Percentiles rank a stretch among this genome's conserved stretches.
These are phyloP conservation scores for Xylariaceae sp. DNA, from an alignment of 2,329 filamentous ascomycete species.

Conservation along the genomic window DNA sequence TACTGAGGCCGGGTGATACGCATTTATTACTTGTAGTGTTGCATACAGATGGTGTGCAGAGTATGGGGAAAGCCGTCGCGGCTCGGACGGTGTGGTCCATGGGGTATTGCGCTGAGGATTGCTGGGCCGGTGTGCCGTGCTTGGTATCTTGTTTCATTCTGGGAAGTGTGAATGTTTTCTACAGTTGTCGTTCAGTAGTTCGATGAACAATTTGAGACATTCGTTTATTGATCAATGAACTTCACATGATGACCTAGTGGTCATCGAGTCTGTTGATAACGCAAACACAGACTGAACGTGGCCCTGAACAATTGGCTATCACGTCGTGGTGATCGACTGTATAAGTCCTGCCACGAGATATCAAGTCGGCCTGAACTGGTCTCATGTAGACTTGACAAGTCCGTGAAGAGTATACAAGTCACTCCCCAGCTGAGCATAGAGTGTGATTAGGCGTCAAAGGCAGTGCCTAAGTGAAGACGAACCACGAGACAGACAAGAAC, in stretches of 20 bases:
- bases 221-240: too few relatives aligned
- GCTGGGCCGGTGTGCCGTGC: neutral
- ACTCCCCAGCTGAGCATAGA: neutral
- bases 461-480: neutral
- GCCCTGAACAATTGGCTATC: neutral
- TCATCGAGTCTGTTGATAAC: neutral
- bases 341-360: neutral
- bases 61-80: constrained; percentile 1
- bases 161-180: neutral
- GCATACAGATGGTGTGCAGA: neutral
- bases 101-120: neutral
- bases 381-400: neutral
- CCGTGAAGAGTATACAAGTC: neutral
- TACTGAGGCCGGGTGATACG: neutral
- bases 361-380: neutral
- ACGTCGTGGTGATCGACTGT: neutral
- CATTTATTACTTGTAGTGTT: neutral
- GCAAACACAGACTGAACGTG: neutral
- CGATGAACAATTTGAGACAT: neutral
- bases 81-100: neutral
- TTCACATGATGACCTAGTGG: too few relatives aligned
- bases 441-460: neutral
- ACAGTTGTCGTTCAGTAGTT: neutral
- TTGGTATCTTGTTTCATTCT: constrained; percentile 3
- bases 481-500: neutral